phyloP scores from a whole-genome alignment of 768 basidiomycete species.

The Russula virescens region DNA sequence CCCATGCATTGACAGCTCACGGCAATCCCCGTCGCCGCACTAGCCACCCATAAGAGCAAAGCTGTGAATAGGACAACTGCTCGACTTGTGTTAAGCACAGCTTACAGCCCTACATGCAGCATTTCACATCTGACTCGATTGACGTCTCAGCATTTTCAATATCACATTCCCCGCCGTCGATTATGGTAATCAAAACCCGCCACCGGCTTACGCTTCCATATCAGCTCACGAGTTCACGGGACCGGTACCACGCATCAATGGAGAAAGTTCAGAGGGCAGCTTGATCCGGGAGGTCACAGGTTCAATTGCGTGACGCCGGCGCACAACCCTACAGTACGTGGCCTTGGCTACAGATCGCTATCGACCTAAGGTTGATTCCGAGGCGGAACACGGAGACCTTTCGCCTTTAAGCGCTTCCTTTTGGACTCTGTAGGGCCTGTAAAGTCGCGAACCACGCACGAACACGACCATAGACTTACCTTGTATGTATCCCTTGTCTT shows the following conservation, averaged over 20 bases:
- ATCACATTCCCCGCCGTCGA: neutral
- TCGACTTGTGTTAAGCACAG: neutral
- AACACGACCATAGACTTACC: constrained; percentile 43
- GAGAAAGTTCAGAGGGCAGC: neutral
- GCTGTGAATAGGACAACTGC: neutral
- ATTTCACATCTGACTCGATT: neutral
- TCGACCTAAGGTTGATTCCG: constrained; percentile 34
- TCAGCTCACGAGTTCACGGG: neutral
- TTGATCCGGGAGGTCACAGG: constrained; percentile 4
- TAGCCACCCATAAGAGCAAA: neutral
- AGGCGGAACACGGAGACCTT: constrained; percentile 61
- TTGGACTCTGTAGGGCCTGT: constrained; percentile 49
- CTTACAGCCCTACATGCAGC: neutral
- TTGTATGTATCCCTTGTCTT: constrained; percentile 60
- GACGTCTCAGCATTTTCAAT: neutral
- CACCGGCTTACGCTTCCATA: constrained; percentile 1
- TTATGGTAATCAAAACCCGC: constrained; percentile 7
- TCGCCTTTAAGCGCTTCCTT: constrained; percentile 69
- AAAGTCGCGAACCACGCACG: constrained; percentile 4
- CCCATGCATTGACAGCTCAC: no score
- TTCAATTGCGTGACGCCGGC: neutral
- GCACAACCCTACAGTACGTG: neutral
- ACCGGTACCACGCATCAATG: no score
- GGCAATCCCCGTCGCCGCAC: neutral
- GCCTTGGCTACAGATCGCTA: neutral